Evolutionary conservation across 1,139 yeast species (phyloP), one percentile per base, ranked within the genome.

Genomic region (Hansenula sp.): DNA sequence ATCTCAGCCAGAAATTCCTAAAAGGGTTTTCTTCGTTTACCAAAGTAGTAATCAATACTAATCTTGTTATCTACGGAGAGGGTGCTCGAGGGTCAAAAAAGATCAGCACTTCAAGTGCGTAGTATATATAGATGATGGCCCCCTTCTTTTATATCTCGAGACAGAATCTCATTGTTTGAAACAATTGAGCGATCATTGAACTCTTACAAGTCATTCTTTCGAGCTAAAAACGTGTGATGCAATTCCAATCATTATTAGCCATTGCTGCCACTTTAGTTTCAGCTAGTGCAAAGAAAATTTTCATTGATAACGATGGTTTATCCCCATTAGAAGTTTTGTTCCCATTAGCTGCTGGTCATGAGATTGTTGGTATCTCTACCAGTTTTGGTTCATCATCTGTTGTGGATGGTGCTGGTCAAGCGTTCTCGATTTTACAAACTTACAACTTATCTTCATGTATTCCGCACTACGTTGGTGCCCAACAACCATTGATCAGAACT

Each of bases 281-380:
- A 4, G 43, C 33, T 10, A 40, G 33, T 18, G 43, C 63, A 15
- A 62, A 60, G 50, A 68, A 68, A 50, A 61, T 68, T 37, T 69
- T 68, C 52, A 65, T 69, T 42, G 73, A 69, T 39, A 68, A 69
- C 51, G 74, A 69, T 53, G 71, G 71, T 25, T 54, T 62, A 19
- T 54, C 59, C 13, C 62, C 69, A 35, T 55, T 63, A 48, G 63
- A 66, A 40, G 52, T 67, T 5, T 51, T 67, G 42, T 59, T 68
- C 47, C 73, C 73, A 11, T 44, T 69, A n/a, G 54, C 62, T 38
- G 70, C 65, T 6, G 73, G 70, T 12, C 60, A 62, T 49, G 72
- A 69, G 41, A 59, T 69, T 25, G 60, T 69, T 21, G 74, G 74
- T 41, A 38, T 67, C 19, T 67, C 73, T 15, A 63, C 65, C 38